Conservation (phyloP, 2,329 filamentous ascomycete genomes). For the Periglandula ipomoeae region DNA sequence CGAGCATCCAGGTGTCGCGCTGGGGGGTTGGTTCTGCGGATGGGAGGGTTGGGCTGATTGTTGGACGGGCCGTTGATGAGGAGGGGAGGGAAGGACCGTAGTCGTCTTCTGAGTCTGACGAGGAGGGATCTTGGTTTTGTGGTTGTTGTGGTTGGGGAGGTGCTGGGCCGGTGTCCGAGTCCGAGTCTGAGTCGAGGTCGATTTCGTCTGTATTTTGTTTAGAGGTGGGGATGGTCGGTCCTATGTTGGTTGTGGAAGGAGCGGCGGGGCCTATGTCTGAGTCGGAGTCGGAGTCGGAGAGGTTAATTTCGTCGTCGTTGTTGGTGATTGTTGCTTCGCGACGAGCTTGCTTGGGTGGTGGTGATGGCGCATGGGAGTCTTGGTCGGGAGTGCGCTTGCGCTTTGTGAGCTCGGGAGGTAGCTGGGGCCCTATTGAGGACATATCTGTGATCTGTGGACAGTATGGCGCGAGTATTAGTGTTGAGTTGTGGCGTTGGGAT, state of each 20-base stretch:
- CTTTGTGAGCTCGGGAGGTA: constrained; percentile 59
- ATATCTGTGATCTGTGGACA: constrained; percentile 28
- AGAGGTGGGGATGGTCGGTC: background rate
- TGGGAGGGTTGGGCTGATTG: constrained; percentile 26
- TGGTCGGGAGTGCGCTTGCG: constrained; percentile 44
- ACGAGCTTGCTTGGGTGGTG: constrained; percentile 6
- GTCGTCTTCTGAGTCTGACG: constrained; percentile 35
- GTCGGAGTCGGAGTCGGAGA: constrained; percentile 23
- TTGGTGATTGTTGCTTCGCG: background rate
- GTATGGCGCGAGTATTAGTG: background rate
- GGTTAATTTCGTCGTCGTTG: constrained; percentile 29
- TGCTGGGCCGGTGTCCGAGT: background rate
- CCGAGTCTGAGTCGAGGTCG: constrained; percentile 12
- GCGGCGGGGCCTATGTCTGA: constrained; percentile 27
- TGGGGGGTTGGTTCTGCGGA: constrained; percentile 38
- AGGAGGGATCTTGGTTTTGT: constrained; percentile 31
- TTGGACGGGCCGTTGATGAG: constrained; percentile 37
- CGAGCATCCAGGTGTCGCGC: constrained; percentile 81
- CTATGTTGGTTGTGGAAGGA: constrained; percentile 13
- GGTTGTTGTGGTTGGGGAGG: constrained; percentile 17
- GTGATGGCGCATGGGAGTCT: constrained; percentile 25
- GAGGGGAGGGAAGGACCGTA: constrained; percentile 52
- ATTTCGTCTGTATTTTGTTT: background rate
- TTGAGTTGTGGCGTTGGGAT: background rate
- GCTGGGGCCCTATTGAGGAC: constrained; percentile 60